Evolutionary conservation across 371 early-diverging fungal species (phyloP), one percentile per base, ranked within the genome.

Genomic region (Mucor velutinosus): DNA sequence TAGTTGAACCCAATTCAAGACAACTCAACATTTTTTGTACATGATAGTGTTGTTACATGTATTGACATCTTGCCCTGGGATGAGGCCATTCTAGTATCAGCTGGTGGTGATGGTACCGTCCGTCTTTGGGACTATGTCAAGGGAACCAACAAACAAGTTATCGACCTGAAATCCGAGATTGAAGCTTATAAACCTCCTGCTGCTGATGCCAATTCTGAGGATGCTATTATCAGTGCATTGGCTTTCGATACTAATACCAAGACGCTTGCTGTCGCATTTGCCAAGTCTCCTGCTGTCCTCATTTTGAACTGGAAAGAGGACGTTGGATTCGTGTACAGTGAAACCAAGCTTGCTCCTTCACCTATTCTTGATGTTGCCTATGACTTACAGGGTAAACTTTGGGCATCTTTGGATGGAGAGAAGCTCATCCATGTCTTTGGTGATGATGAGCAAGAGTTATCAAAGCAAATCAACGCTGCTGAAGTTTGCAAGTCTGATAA

Each of bases 81-180:
- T 21, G 69, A 84, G 5, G 66, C 75, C 14, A 64, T 86, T 11
- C 73, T 95, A 35, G 73, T 94, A 6, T 95, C 96, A 19, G 95
- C 93, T 29, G 94, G 96, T 55, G 98, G 98, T 55, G 98, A 98
- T 78, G 86, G 87, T 51, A 86, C 85, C 5, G 56, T 97, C 11
- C 84, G 91, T 29, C 72, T 93, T 12, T 98, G 97, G 97, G 85
- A 95, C 53, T 89, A 74, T 62, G 47, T 80, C 23, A 74, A 78
- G 56, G 87, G 86, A 10, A 66, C 53, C 11, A 72, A 85, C 58
- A 29, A 80, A 7, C 86, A 84, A 51, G 65, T 49, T 3, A 59
- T 89, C 29, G 73, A 79, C 64, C 67, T 85, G 41, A 81, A 80
- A 57, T 58, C 72, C 7, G 75, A 82, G 33, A 81, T 81, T 29